Evolutionary conservation across 306 rosid species (phyloP), one percentile per base, ranked within the genome.

Genomic region (Medicago lupulina): DNA sequence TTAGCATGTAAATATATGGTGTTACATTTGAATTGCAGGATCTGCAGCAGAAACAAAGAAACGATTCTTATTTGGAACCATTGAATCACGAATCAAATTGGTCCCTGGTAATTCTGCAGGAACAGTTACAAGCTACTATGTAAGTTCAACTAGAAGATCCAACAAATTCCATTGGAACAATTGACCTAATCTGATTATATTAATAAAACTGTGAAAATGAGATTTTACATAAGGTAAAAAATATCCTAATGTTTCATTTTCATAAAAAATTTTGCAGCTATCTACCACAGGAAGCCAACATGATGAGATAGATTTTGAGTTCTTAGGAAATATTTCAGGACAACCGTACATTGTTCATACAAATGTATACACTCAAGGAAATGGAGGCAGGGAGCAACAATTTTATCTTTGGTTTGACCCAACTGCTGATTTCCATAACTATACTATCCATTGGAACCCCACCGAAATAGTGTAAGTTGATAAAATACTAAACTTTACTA

Each of bases 391-490:
- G 18, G 98, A 94, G 82, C 93, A 94, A 63, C 96, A 90, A 65
- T 90, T 95, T 81, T 76, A 88, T 70, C 93, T 59, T 75, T 95
- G 98, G 98, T 92, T 95, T 71, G 93, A 92, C 49, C 97, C 97
- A n/a, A 79, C 91, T 0, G 82, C 95, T 40, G 89, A 82, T 79
- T 95, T 77, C 76, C 97, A 95, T 83, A 95, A 87, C 85, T 95
- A 95, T 87, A 90, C 92, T 81, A 87, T 90, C 70, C 97, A 88
- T n/a, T 95, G 97, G 98, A 90, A 90, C 76, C 96, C 96, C 68
- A 61, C 84, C 36, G 83, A 79, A 76, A 69, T 90, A 64, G 98
- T 92, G 97, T 89, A 84, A 87, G 95, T 46, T 46, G 51, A 46
- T 46, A 46, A 3, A 46, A 46, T 46, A 46, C 16, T 46, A 40